Base-by-base conservation (phyloP, 163 green algal genomes). In the Scenedesmus sp. region DNA sequence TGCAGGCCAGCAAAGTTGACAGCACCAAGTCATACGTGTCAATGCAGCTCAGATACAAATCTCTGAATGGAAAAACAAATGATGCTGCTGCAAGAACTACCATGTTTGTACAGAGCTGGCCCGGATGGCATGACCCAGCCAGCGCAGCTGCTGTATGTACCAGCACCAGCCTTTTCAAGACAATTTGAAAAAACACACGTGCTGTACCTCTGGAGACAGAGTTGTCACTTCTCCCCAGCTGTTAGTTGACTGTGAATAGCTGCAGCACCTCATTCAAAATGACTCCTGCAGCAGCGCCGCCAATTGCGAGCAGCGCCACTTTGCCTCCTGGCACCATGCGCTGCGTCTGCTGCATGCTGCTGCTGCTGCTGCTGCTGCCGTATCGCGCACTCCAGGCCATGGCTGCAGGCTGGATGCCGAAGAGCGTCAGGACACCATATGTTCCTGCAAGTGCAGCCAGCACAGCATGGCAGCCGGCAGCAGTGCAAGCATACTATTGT, bases 391-490 rank as follows among this genome's bases (percentile, higher is more conserved):
- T 85, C 93, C 95, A 97, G 3, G 95, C 94, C 96, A 98, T 97
- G 13, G 94, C 90, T n/a, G 93, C 91, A 8, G 96, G 96, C 87
- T 97, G 86, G 20, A 97, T 92, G n/a, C 96, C 96, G 86, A 97
- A 98, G 64, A 98, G 92, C 6, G 94, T 94, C 77, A 98, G 89
- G 6, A 98, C 96, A 73, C 96, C 96, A 66, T 97, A 97, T 23
- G 96, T 96, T 1, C 96, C 96, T 57, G 93, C 82, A 56, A 46
- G 34, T 3, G 60, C 7, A 7, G n/a, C 6, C 26, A 52, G 13
- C 6, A 18, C 70, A 79, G 23, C 70, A 79, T 13, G 4, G 46
- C 70, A 83, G 57, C 4, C 34, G 13, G 88, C 60, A 55, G 56
- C 6, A 12, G 77, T 60, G 13, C 7, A 57, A 52, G 57, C 57